Evolutionary conservation across 768 basidiomycete species (phyloP).

Genomic region (Tylopilus felleus): DNA sequence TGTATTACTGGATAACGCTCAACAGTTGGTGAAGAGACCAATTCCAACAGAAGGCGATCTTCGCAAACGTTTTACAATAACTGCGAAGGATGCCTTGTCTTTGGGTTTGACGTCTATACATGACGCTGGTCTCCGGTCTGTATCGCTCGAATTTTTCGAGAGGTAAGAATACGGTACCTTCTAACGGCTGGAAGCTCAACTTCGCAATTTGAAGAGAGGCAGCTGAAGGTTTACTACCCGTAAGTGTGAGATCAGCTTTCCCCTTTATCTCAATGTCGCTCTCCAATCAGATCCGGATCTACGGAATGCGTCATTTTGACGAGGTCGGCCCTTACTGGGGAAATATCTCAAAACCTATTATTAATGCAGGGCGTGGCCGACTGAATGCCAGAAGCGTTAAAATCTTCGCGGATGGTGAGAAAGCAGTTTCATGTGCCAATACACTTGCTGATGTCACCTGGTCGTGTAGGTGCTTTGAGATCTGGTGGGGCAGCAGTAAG

Average conservation of each 20-base stretch:
- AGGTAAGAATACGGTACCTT: constrained; percentile 39
- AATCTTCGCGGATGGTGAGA: constrained; percentile 60
- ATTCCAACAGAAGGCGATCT: constrained; percentile 62
- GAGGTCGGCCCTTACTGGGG: constrained; percentile 71
- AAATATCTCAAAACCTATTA: constrained; percentile 51
- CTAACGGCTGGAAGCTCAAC: not conserved
- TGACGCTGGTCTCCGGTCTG: not conserved
- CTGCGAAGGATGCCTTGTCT: constrained; percentile 21
- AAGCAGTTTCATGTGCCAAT: not conserved
- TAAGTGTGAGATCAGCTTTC: constrained; percentile 28
- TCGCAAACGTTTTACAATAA: constrained; percentile 53
- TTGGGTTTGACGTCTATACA: not conserved
- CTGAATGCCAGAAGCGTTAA: constrained; percentile 75
- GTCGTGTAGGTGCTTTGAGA: constrained; percentile 70
- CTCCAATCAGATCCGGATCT: constrained; percentile 61
- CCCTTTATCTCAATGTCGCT: not conserved
- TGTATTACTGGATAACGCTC: constrained; percentile 50
- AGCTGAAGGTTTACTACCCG: constrained; percentile 56
- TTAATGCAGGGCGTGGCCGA: constrained; percentile 56
- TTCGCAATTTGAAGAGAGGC: constrained; percentile 51
- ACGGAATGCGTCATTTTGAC: constrained; percentile 73
- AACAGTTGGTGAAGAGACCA: constrained; percentile 65
- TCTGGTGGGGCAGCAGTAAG: constrained; percentile 86
- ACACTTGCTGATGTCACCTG: not conserved
- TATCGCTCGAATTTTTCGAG: constrained; percentile 35